Evolutionary conservation across 2,329 filamentous ascomycete species (phyloP), one percentile per base, ranked within the genome.

Genomic region (Fusarium caatingaense): DNA sequence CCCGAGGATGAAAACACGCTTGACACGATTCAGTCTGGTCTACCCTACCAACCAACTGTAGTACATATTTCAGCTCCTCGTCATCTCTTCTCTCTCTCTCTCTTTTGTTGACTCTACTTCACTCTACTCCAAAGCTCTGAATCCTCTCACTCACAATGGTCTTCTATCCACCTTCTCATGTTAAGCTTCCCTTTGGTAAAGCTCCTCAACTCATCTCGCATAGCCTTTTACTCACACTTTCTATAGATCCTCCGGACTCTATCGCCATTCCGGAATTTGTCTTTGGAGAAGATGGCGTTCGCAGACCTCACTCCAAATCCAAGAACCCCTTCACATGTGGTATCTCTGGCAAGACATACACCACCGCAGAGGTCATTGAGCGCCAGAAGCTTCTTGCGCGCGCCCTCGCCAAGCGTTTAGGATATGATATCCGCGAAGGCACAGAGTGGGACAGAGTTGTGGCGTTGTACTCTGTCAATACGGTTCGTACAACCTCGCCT

Each of bases 401-500:
- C 61, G 90, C 87, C 23, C 81, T 97, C 34, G 86, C 87, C 42
- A 89, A 92, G 76, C 88, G 92, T 68, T 85, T 96, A 63, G 89
- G 88, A 45, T 94, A 92, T 86, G 79, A 85, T 47, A 88, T 91
- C 10, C 90, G 92, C 71, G 79, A 88, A 60, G 92, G 91, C 15
- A 88, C 88, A 0, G 92, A 94, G 77, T 96, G 91, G 91, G 92
- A 96, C 74, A 93, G 94, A 78, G 91, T 94, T 25, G 83, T 93
- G 49, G 91, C 85, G 7, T 83, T 94, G 28, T 97, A 93, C 80
- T 90, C 91, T n/a, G 80, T 94, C 63, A 97, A 97, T 77, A 93
- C 92, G 30, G 91, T 93, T 80, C 64, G 86, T 74, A 13, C 10
- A 25, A 23, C 27, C 20, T 28, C 47, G 40, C 30, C 30, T 27